Evolutionary conservation across 192 early-diverging fungal species (phyloP).

Genomic region (Backusella westeae): DNA sequence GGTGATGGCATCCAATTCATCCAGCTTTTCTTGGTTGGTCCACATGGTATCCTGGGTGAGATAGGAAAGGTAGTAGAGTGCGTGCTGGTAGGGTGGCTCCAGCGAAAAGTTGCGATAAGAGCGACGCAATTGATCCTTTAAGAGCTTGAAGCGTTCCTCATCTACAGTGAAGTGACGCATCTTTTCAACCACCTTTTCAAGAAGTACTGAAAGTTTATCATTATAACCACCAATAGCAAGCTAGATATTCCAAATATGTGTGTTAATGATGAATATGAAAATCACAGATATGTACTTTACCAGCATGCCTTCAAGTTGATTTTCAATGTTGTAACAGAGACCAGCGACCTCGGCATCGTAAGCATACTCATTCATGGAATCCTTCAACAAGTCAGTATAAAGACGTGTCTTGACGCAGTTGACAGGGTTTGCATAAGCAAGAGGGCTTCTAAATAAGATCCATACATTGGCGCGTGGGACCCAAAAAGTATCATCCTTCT

Average conservation of each 20-base stretch:
- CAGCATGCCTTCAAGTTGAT: slow-evolving; percentile 63
- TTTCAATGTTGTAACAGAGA: slow-evolving; percentile 68
- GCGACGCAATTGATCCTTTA: slow-evolving; percentile 69
- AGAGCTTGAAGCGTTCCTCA: slow-evolving; percentile 67
- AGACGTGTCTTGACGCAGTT: slow-evolving; percentile 64
- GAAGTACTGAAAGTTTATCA: slow-evolving; percentile 74
- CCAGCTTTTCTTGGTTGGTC: slow-evolving; percentile 74
- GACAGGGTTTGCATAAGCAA: slow-evolving; percentile 65
- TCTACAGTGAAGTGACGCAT: slow-evolving; percentile 65
- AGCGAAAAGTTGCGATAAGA: slow-evolving; percentile 74
- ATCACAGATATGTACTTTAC: not conserved
- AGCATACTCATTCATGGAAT: slow-evolving; percentile 78
- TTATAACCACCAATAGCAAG: slow-evolving; percentile 81
- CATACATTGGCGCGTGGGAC: slow-evolving; percentile 82
- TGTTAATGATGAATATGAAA: not conserved
- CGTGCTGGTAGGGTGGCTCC: slow-evolving; percentile 76
- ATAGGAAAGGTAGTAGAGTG: slow-evolving; percentile 66
- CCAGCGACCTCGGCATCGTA: slow-evolving; percentile 92
- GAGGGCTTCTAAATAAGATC: slow-evolving; percentile 65
- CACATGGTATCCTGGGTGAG: slow-evolving; percentile 76
- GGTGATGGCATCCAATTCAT: slow-evolving; percentile 64
- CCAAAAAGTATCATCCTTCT: slow-evolving; percentile 91
- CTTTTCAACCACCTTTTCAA: slow-evolving; percentile 64
- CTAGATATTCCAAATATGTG: not conserved
- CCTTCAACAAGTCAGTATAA: slow-evolving; percentile 76